These are phyloP conservation scores for Penicillium pulvis DNA, from an alignment of 495 filamentous ascomycete species.

Conservation along the genomic window DNA sequence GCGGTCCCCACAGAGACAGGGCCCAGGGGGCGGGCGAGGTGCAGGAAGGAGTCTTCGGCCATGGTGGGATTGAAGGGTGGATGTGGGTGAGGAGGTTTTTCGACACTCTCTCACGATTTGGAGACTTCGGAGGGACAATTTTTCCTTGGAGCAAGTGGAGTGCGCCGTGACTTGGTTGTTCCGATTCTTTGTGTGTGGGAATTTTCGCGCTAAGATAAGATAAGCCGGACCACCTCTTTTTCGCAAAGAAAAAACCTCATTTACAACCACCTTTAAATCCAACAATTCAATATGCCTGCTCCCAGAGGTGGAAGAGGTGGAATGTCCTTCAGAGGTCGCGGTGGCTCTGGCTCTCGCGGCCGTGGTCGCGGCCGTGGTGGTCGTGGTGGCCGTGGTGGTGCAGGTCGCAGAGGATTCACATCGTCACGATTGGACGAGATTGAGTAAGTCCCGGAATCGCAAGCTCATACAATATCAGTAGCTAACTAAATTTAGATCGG, in stretches of 20 bases:
- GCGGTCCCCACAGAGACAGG: slow-evolving; percentile 75
- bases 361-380: slow-evolving; percentile 25
- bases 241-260: neutral
- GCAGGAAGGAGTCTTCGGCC: slow-evolving; percentile 88
- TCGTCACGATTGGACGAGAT: slow-evolving; percentile 45
- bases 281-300: slow-evolving; percentile 22
- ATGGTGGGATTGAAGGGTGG: slow-evolving; percentile 55
- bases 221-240: slow-evolving; percentile 28
- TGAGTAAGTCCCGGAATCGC: slow-evolving; percentile 30
- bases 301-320: slow-evolving; percentile 26
- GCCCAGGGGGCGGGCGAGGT: slow-evolving; percentile 89
- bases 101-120: slow-evolving; percentile 17
- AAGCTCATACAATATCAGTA: neutral
- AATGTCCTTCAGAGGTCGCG: slow-evolving; percentile 17
- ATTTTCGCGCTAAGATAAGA: slow-evolving; percentile 61
- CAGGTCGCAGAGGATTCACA: slow-evolving; percentile 33
- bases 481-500: slow-evolving; percentile 33
- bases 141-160: slow-evolving; percentile 32
- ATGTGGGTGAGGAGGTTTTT: slow-evolving; percentile 20
- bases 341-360: slow-evolving; percentile 13
- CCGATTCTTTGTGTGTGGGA: slow-evolving; percentile 51
- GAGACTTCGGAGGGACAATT: slow-evolving; percentile 35
- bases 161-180: slow-evolving; percentile 26
- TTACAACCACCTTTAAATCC: slow-evolving; percentile 3
- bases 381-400: slow-evolving; percentile 34